These are phyloP conservation scores for Schizophyllum commune DNA, from an alignment of 1,284 basidiomycete species.

Conservation along the genomic window DNA sequence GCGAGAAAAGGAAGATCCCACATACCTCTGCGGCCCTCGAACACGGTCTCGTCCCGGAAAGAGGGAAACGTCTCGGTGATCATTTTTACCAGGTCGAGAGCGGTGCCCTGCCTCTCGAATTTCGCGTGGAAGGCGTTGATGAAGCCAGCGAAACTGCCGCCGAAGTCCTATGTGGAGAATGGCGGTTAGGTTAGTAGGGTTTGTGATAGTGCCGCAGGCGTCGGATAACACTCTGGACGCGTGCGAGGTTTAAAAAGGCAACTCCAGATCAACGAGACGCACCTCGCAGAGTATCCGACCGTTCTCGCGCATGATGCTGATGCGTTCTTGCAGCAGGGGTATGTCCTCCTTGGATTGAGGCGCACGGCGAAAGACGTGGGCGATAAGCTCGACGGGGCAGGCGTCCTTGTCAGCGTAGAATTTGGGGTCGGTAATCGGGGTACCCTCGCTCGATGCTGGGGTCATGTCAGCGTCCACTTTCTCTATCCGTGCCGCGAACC, in stretches of 20 bases:
- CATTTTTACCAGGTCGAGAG: slow-evolving; percentile 65
- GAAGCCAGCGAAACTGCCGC: slow-evolving; percentile 64
- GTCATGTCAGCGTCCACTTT: not conserved
- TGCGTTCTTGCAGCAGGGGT: slow-evolving; percentile 60
- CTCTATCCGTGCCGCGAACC: not conserved
- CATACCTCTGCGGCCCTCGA: slow-evolving; percentile 51
- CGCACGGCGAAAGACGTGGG: slow-evolving; percentile 57
- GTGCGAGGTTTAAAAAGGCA: not conserved
- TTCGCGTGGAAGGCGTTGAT: slow-evolving; percentile 50
- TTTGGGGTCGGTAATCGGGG: slow-evolving; percentile 66
- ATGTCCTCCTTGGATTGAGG: slow-evolving; percentile 49
- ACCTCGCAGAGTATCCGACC: slow-evolving; percentile 63
- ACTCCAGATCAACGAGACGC: slow-evolving; percentile 16
- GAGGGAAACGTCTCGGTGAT: slow-evolving; percentile 64
- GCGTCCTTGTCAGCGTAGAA: slow-evolving; percentile 63
- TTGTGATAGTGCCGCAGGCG: no score
- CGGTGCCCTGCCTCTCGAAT: slow-evolving; percentile 46
- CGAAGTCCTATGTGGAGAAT: slow-evolving; percentile 61
- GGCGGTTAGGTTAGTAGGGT: no score
- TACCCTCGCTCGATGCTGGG: slow-evolving; percentile 43
- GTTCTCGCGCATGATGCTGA: slow-evolving; percentile 65
- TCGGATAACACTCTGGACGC: no score
- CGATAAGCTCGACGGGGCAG: slow-evolving; percentile 62
- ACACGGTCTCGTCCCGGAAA: slow-evolving; percentile 63
- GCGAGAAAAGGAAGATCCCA: no score